Evolutionary conservation across 768 basidiomycete genomes (phyloP), one percentile per base, ranked within the genome.

Genomic region (Leccinum subgranulosum): DNA sequence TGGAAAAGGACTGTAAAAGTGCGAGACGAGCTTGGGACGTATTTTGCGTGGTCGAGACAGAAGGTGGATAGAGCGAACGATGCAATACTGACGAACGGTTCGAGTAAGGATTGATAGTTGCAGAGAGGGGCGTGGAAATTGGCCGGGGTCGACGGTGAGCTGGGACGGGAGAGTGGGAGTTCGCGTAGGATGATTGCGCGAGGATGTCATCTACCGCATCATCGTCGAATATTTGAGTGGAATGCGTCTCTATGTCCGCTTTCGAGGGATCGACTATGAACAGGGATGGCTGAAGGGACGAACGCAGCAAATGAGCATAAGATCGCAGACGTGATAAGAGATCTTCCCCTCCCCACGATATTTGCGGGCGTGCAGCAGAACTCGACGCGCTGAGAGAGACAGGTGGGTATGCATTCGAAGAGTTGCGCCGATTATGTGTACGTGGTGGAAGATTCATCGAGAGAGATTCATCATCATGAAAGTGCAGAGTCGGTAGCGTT

Each of bases 381-480:
- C 78, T 69, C 23, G 77, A 74, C 25, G 69, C 73, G 34, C 78
- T 73, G 27, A 80, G 74, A 28, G 86, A 79, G 15, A 81, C 79
- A 1, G 87, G 82, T 51, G 89, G 87, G 63, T 90, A 91, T 12
- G 84, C 76, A 19, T 77, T 82, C 3, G 79, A 73, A 52, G 75
- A 75, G 56, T 66, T 72, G 31, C 62, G 72, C 51, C 62, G 69
- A 53, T 60, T 70, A 66, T 66, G 80, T 31, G 54, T 12, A 65
- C 57, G 84, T 61, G 68, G 67, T 11, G 72, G 67, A 53, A 84
- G 71, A 3, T 82, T 82, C 69, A 86, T 84, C 4, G 94, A 94
- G 31, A 83, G 83, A 0, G 94, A 95, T 71, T 98, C 95, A 64
- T 98, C 95, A 68, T 98, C 97, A 71, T 98, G 97, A 73, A 98